Base-by-base conservation (phyloP, 345 rosid species). In the Linum lewisii region DNA sequence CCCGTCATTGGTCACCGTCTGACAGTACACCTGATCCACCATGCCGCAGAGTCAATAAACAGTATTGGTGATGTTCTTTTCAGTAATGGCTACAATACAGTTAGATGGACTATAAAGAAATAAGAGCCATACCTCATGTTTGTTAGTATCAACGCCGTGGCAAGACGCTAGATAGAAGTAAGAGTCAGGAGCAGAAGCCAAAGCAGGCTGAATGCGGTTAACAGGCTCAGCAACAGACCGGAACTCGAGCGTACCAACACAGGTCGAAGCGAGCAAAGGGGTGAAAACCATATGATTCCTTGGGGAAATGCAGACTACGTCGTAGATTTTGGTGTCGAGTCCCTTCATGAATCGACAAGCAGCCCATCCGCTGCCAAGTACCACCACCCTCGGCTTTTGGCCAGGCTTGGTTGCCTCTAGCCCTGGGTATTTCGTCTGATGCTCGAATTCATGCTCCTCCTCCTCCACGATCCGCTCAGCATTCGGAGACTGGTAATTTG, bases 181-280 rank as follows among this genome's bases (percentile, higher is more conserved):
- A 0, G 99, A 93, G 72, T 78, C 77, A 6, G 97, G 92, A 55
- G 72, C 77, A 38, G 83, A 38, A 6, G 95, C 77, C 72, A 93
- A 74, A 18, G 97, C 81, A 38, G 92, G 70, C 66, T 93, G 99
- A 50, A 93, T 90, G 72, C 75, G 81, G 54, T 76, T 78, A 50
- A 93, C 85, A 21, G 97, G 96, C 58, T 93, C 99, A 16, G 87
- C 91, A 19, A 89, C 94, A 0, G 95, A 87, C 51, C 97, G 81
- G 61, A 93, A 93, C 68, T 89, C 99, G 23, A 89, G 83, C 19
- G 99, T 93, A 32, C 89, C 83, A 45, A 84, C 85, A 66, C 85
- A 81, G 51, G 92, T 85, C 25, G 92, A 82, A 66, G 92, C 88
- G 29, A 85, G 92, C 70, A 85, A 69, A 68, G 88, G 88, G 26